phyloP scores from a whole-genome alignment of 805 yeast species.

The Teunomyces aglyptinius region DNA sequence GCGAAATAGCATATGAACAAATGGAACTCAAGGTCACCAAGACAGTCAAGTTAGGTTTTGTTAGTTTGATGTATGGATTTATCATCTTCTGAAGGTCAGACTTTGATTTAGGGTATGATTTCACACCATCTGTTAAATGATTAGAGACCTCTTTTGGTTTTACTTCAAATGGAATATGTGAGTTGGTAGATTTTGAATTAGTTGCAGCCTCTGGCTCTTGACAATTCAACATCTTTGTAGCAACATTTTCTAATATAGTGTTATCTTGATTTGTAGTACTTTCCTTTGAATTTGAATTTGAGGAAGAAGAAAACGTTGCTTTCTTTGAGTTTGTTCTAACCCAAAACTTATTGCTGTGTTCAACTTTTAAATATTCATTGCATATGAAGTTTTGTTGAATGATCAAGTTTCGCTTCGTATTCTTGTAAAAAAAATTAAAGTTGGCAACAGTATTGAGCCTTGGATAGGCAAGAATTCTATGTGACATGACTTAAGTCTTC shows the following conservation, averaged over 20 bases:
- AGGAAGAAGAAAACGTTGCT: neutral
- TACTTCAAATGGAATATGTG: conserved; percentile 57
- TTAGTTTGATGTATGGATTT: conserved; percentile 71
- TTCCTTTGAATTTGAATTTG: neutral
- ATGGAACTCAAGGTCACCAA: conserved; percentile 88
- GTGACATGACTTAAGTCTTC: conserved; percentile 13
- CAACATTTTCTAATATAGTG: conserved; percentile 36
- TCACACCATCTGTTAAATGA: neutral
- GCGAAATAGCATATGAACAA: conserved; percentile 91
- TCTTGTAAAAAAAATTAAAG: conserved; percentile 38
- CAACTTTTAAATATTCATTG: conserved; percentile 23
- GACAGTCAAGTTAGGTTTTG: conserved; percentile 86
- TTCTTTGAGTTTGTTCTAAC: neutral
- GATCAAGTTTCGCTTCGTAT: conserved; percentile 28
- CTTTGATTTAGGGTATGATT: conserved; percentile 8
- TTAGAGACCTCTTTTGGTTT: conserved; percentile 32
- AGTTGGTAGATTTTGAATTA: conserved; percentile 16
- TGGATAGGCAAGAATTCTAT: conserved; percentile 15
- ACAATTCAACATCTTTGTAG: conserved; percentile 44
- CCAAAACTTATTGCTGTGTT: neutral
- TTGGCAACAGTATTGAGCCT: conserved; percentile 14
- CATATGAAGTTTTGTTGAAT: conserved; percentile 34
- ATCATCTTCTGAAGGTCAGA: conserved; percentile 36
- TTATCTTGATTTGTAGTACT: conserved; percentile 1
- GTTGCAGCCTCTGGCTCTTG: conserved; percentile 34